phyloP scores from a whole-genome alignment of 2,329 filamentous ascomycete genomes.

The Paracamarosporium sp. region DNA sequence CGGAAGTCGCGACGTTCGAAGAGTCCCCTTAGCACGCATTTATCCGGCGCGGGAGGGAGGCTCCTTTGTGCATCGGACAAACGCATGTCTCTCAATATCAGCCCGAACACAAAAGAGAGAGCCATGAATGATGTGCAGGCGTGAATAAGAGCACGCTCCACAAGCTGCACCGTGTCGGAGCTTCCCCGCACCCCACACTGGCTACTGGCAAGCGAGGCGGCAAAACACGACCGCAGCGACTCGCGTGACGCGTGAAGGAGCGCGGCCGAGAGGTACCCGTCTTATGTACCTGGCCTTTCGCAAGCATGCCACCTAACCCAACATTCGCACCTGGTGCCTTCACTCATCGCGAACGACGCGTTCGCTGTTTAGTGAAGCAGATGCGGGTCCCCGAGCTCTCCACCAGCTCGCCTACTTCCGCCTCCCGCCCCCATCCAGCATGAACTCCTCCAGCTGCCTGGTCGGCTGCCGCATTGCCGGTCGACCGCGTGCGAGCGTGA shows the following conservation, averaged over 20 bases:
- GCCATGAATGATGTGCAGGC: background rate
- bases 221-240: conserved; percentile 17
- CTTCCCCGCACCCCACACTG: conserved; percentile 4
- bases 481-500: conserved; percentile 29
- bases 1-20: background rate
- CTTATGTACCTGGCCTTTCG: conserved; percentile 17
- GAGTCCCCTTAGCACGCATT: background rate
- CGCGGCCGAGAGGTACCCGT: conserved; percentile 19
- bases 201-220: conserved; percentile 11
- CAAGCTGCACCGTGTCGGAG: background rate
- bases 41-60: background rate
- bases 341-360: conserved; percentile 6
- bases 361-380: conserved; percentile 25
- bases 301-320: background rate
- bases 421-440: conserved; percentile 29
- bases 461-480: conserved; percentile 34
- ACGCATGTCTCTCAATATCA: background rate
- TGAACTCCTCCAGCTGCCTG: conserved; percentile 37
- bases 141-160: background rate
- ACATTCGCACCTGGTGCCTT: background rate
- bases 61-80: background rate
- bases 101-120: background rate
- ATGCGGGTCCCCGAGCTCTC: conserved; percentile 38
- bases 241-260: conserved; percentile 23
- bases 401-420: conserved; percentile 25